Evolutionary conservation across 805 yeast species (phyloP).

Genomic region (Candida gorgasii): DNA sequence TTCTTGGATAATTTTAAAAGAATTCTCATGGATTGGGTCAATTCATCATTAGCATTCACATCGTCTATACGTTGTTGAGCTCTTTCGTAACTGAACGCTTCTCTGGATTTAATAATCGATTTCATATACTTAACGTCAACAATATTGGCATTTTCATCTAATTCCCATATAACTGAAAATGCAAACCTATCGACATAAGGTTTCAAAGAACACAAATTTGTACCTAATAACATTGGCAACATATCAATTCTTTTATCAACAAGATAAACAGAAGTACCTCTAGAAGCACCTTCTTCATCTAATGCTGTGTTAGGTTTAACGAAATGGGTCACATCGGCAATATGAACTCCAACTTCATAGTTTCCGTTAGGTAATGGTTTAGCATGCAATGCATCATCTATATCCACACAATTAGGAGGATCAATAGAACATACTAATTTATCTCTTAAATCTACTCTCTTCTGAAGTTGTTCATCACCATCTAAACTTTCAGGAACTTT

Average conservation of each 20-base stretch:
- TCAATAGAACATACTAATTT: slow-evolving; percentile 92
- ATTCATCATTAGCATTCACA: slow-evolving; percentile 67
- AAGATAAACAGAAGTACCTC: slow-evolving; percentile 96
- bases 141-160: slow-evolving; percentile 83
- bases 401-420: slow-evolving; percentile 98
- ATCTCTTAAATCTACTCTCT: slow-evolving; percentile 84
- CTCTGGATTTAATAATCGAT: slow-evolving; percentile 85
- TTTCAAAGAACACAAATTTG: slow-evolving; percentile 90
- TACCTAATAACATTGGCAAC: slow-evolving; percentile 94
- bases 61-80: slow-evolving; percentile 95
- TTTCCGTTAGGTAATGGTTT: slow-evolving; percentile 82
- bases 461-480: slow-evolving; percentile 54
- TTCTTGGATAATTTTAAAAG: slow-evolving; percentile 77
- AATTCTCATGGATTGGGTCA: slow-evolving; percentile 87
- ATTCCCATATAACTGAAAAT: slow-evolving; percentile 93
- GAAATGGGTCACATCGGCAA: slow-evolving; percentile 98
- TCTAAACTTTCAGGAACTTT: slow-evolving; percentile 67
- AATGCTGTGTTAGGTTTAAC: slow-evolving; percentile 90
- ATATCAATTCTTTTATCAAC: slow-evolving; percentile 98
- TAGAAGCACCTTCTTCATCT: slow-evolving; percentile 93
- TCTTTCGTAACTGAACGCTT: slow-evolving; percentile 91
- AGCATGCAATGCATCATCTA: slow-evolving; percentile 95
- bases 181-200: slow-evolving; percentile 96
- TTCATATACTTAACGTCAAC: slow-evolving; percentile 77
- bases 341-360: slow-evolving; percentile 97